Conservation (phyloP, 2,329 filamentous ascomycete species). For the Phialophora tarda region DNA sequence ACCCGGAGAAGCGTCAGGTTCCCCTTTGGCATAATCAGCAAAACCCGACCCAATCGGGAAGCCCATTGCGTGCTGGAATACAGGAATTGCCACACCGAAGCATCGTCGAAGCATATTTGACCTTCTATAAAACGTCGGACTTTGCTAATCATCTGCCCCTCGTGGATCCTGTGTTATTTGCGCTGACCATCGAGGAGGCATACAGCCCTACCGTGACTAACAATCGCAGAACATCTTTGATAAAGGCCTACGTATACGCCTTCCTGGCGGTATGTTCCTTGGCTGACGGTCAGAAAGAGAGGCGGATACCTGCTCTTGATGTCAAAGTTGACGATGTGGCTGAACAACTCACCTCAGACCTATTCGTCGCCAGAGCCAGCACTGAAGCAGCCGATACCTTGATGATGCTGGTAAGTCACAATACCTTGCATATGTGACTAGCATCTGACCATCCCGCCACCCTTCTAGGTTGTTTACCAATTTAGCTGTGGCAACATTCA, state of each 20-base stretch:
- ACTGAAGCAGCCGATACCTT: constrained; percentile 54
- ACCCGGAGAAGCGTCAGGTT: constrained; percentile 42
- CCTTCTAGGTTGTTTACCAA: constrained; percentile 50
- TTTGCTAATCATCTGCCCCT: constrained; percentile 57
- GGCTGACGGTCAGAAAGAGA: constrained; percentile 34
- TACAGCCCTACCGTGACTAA: constrained; percentile 45
- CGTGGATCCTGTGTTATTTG: constrained; percentile 56
- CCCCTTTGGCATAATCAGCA: constrained; percentile 48
- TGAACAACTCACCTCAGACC: constrained; percentile 51
- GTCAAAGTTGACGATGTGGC: constrained; percentile 52
- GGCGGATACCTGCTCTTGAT: constrained; percentile 44
- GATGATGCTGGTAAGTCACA: constrained; percentile 55
- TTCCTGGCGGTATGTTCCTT: constrained; percentile 53
- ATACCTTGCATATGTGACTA: not conserved
- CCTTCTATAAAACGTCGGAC: constrained; percentile 44
- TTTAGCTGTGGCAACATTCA: constrained; percentile 56
- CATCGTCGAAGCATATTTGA: constrained; percentile 44
- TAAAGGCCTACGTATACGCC: constrained; percentile 57
- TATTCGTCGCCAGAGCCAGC: constrained; percentile 42
- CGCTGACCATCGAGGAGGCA: constrained; percentile 52
- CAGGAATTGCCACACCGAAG: constrained; percentile 47
- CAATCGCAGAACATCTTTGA: constrained; percentile 44
- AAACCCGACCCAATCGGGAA: constrained; percentile 37
- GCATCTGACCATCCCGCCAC: no score
- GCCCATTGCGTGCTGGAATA: constrained; percentile 37